These are phyloP conservation scores for Omphalotus guepiniiformis DNA, from an alignment of 768 basidiomycete species.

Conservation along the genomic window DNA sequence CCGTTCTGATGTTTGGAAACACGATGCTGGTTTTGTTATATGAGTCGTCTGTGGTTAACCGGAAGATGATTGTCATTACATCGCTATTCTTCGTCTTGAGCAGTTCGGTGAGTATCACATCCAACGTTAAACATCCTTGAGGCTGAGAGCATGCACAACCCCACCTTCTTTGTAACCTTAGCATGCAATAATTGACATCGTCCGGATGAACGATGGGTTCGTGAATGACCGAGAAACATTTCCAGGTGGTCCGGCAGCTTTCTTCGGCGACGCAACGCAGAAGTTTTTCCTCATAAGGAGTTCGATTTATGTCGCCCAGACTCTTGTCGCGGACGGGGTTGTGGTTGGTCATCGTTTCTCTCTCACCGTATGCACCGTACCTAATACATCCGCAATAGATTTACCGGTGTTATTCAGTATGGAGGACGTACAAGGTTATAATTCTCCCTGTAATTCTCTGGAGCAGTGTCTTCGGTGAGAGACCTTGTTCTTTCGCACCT, in stretches of 20 bases:
- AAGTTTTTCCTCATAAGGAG: conserved; percentile 23
- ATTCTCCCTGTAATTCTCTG: background rate
- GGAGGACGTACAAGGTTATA: background rate
- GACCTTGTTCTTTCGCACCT: too few relatives aligned
- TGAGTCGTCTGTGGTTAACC: background rate
- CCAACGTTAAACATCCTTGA: too few relatives aligned
- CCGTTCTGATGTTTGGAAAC: background rate
- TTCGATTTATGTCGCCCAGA: conserved; percentile 5
- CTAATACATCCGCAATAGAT: too few relatives aligned
- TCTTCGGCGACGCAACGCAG: conserved; percentile 20
- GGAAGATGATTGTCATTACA: background rate
- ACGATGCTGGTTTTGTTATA: background rate
- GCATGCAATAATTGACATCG: conserved; percentile 22
- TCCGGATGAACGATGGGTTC: conserved; percentile 22
- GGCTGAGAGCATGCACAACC: too few relatives aligned
- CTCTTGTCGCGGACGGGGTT: conserved; percentile 4
- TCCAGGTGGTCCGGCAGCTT: conserved; percentile 14
- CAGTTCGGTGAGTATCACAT: background rate
- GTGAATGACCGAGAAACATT: conserved; percentile 15
- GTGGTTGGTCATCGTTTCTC: background rate
- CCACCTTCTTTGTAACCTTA: conserved; percentile 2
- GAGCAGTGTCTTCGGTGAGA: background rate
- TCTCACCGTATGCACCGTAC: too few relatives aligned
- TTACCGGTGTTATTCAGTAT: background rate
- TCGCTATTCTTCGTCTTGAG: background rate